These are phyloP conservation scores for Mrakia hoshinonis DNA, from an alignment of 768 basidiomycete species.

Conservation along the genomic window DNA sequence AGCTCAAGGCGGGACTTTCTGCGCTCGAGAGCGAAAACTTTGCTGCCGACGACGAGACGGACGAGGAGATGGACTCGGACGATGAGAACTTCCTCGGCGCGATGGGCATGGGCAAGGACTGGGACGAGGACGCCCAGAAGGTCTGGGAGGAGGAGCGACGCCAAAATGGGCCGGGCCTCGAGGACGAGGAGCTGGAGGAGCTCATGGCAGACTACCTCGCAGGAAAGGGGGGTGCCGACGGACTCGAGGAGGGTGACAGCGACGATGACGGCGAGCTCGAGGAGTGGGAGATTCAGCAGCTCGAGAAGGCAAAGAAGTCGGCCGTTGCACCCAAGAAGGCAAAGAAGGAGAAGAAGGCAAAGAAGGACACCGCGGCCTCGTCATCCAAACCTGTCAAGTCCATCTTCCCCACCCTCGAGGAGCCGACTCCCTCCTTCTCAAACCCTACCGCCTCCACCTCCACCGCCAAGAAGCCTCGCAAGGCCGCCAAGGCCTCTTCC, in stretches of 20 bases:
- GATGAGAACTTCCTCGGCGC: constrained; percentile 8
- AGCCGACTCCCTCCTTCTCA: constrained; percentile 49
- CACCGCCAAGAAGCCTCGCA: constrained; percentile 12
- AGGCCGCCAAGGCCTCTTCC: background rate
- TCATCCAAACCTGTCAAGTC: constrained; percentile 44
- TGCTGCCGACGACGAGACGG: constrained; percentile 38
- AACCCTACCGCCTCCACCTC: constrained; percentile 40
- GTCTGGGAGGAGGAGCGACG: constrained; percentile 28
- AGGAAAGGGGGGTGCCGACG: constrained; percentile 43
- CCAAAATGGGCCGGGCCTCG: constrained; percentile 10
- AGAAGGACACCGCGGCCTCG: constrained; percentile 33
- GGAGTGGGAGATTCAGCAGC: constrained; percentile 38
- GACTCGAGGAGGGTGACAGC: constrained; percentile 36
- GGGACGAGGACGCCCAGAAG: constrained; percentile 37
- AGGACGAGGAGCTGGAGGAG: constrained; percentile 28
- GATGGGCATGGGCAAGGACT: constrained; percentile 37
- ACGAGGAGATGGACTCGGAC: constrained; percentile 32
- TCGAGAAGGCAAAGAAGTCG: constrained; percentile 31
- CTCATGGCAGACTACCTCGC: constrained; percentile 36
- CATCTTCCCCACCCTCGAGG: constrained; percentile 48
- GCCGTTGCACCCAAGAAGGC: constrained; percentile 33
- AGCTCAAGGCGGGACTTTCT: constrained; percentile 69
- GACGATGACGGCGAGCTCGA: constrained; percentile 33
- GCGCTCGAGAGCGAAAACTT: constrained; percentile 83
- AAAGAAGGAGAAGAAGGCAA: constrained; percentile 36